These are phyloP conservation scores for Vicia sativa DNA, from an alignment of 306 rosid genomes.

Conservation along the genomic window DNA sequence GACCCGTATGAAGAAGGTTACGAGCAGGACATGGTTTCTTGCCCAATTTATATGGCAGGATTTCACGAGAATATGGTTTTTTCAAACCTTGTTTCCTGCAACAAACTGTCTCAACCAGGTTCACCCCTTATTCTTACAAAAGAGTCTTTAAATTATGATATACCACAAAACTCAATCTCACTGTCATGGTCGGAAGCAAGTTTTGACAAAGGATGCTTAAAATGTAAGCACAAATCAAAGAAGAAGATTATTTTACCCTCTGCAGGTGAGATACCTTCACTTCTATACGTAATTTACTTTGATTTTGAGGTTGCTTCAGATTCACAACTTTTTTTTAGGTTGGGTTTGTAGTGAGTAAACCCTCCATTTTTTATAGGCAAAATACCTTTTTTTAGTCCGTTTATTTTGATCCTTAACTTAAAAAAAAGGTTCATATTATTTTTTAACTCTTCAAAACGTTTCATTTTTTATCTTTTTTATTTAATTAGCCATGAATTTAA, in stretches of 20 bases:
- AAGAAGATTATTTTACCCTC: background rate
- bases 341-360: background rate
- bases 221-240: slow-evolving; percentile 1
- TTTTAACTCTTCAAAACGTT: no score
- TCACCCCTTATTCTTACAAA: background rate
- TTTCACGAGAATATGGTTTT: background rate
- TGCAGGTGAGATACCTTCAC: background rate
- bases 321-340: background rate
- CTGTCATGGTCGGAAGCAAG: background rate
- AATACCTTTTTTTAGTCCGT: no score
- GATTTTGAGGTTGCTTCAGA: no score
- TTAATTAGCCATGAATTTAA: no score
- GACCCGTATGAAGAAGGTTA: no score
- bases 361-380: no score
- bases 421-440: no score
- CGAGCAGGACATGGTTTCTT: background rate
- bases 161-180: background rate
- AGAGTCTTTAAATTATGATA: background rate
- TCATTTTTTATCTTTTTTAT: no score
- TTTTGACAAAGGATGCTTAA: background rate
- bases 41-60: background rate
- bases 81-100: background rate
- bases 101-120: background rate
- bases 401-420: no score
- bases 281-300: background rate